These are phyloP conservation scores for Hypoxylon sp. DNA, from an alignment of 2,329 filamentous ascomycete genomes.

Conservation along the genomic window DNA sequence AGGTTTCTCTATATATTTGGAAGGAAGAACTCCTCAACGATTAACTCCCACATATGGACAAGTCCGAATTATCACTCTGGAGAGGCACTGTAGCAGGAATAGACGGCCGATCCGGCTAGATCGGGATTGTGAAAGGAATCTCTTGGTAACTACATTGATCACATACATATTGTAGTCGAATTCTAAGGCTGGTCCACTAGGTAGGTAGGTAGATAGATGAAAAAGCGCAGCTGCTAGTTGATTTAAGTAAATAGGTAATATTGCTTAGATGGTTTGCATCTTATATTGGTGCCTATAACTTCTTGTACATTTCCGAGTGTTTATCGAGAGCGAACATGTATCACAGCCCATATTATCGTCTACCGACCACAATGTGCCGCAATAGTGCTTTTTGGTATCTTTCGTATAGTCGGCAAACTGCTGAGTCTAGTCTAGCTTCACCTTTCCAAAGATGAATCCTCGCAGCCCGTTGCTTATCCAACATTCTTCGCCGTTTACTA, in stretches of 20 bases:
- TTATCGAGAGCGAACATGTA: not conserved
- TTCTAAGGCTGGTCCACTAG: not conserved
- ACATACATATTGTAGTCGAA: not conserved
- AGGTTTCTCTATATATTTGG: no score
- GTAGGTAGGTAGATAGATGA: not conserved
- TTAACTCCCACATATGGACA: no score
- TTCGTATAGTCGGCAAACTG: not conserved
- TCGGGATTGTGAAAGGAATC: no score
- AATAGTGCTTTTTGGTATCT: not conserved
- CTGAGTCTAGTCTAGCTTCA: slow-evolving; percentile 39
- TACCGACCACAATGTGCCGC: no score
- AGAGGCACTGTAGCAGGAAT: no score
- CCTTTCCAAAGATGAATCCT: slow-evolving; percentile 75
- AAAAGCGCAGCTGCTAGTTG: not conserved
- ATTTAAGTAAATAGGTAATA: not conserved
- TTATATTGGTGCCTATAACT: not conserved
- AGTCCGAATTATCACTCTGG: no score
- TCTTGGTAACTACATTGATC: not conserved
- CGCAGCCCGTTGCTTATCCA: slow-evolving; percentile 92
- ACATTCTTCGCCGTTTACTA: slow-evolving; percentile 81
- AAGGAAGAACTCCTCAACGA: no score
- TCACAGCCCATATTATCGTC: not conserved
- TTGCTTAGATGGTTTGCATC: not conserved
- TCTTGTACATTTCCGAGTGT: not conserved
- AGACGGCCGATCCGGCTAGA: no score